Conservation (phyloP, 805 yeast genomes). For the Cyberlindnera mycetangii region DNA sequence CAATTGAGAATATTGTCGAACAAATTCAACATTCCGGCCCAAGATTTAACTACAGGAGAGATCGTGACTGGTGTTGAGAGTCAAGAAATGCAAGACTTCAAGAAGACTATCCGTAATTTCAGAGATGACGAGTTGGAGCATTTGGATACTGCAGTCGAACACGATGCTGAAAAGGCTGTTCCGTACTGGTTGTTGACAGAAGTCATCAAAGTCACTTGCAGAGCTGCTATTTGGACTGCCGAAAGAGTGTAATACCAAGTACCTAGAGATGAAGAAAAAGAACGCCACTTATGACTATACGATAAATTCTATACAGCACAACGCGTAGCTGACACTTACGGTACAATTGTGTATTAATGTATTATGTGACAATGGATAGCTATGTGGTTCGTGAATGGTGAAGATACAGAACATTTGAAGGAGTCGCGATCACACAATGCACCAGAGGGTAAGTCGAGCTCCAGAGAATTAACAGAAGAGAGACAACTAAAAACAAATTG, state of each 20-base stretch:
- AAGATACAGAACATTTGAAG: not conserved
- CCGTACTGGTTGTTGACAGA: constrained; percentile 91
- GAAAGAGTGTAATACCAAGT: constrained; percentile 57
- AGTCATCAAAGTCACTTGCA: constrained; percentile 76
- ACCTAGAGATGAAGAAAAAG: not conserved
- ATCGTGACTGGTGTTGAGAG: constrained; percentile 33
- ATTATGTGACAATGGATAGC: no score
- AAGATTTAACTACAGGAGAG: constrained; percentile 29
- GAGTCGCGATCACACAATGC: not conserved
- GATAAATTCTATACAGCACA: not conserved
- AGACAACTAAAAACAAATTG: not conserved
- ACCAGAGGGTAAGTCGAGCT: not conserved
- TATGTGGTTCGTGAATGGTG: not conserved
- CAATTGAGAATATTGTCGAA: constrained; percentile 77
- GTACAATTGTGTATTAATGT: not conserved
- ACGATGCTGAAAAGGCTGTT: constrained; percentile 90
- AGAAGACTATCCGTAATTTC: constrained; percentile 63
- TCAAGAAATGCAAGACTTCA: constrained; percentile 56
- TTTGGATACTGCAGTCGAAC: constrained; percentile 85
- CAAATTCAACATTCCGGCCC: constrained; percentile 50
- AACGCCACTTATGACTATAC: not conserved
- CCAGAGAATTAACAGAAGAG: not conserved
- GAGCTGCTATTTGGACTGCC: constrained; percentile 88
- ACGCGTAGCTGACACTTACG: no score
- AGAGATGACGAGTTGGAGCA: constrained; percentile 96